Percentiles rank a stretch among this genome's conserved stretches.
Evolutionary conservation across 345 rosid genomes (phyloP).

Genomic region (Aquilaria malaccensis): DNA sequence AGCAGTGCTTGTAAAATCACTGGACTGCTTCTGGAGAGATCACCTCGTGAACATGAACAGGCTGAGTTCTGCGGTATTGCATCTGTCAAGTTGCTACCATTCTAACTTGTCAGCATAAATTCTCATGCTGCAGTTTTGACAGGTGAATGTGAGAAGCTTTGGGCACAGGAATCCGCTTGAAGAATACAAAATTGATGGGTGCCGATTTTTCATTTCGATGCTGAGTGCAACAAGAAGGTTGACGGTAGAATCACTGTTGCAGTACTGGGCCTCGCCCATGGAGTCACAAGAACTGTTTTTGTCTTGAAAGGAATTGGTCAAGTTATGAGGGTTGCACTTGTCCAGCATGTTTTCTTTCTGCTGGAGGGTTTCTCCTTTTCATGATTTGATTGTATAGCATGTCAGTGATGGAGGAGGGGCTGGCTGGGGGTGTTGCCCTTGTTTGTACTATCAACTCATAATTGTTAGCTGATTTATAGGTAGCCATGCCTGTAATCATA

Average conservation of each 20-base stretch:
- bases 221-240: conserved; percentile 85
- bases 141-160: conserved; percentile 93
- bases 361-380: too few species aligned
- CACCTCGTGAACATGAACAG: conserved; percentile 93
- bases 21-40: conserved; percentile 92
- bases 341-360: too few species aligned
- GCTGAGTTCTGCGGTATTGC: conserved; percentile 80
- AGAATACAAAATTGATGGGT: conserved; percentile 96
- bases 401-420: too few species aligned
- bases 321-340: too few species aligned
- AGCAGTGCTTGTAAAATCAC: conserved; percentile 80
- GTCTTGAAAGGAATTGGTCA: conserved; percentile 5
- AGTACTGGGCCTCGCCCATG: conserved; percentile 76
- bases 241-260: conserved; percentile 69
- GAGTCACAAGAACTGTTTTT: conserved; percentile 61
- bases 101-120: conserved; percentile 8
- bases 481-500: too few species aligned
- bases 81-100: conserved; percentile 1
- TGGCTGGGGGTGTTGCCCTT: too few species aligned
- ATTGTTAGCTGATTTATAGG: too few species aligned
- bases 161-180: conserved; percentile 98
- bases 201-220: conserved; percentile 94
- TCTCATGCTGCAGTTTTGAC: conserved; percentile 18
- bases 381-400: too few species aligned
- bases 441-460: too few species aligned